These are phyloP conservation scores for Phytopythium kandeliae DNA, from an alignment of 352 stramenopile genomes.

Conservation along the genomic window DNA sequence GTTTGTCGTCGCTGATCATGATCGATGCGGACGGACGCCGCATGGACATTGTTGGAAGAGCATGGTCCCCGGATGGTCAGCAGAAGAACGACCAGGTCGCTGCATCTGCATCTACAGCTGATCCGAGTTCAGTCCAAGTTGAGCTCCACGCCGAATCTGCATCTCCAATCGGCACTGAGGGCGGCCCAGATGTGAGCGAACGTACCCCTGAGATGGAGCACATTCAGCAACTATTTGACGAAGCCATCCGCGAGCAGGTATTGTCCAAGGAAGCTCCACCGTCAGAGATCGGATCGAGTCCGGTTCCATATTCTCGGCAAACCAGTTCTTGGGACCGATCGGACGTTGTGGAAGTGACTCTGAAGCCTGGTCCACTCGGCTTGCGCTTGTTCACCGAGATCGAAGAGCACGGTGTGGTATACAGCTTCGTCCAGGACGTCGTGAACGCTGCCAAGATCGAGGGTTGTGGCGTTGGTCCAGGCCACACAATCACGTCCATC, in stretches of 20 bases:
- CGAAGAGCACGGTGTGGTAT: slow-evolving; percentile 44
- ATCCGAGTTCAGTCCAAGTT: slow-evolving; percentile 4
- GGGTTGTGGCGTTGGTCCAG: slow-evolving; percentile 22
- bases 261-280: background rate
- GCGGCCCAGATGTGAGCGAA: background rate
- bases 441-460: slow-evolving; percentile 28
- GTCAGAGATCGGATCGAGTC: background rate
- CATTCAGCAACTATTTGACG: slow-evolving; percentile 24
- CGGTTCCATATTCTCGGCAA: background rate
- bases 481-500: slow-evolving; percentile 40
- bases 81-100: background rate
- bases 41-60: slow-evolving; percentile 32
- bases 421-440: slow-evolving; percentile 47
- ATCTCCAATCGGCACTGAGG: background rate
- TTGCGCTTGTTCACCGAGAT: slow-evolving; percentile 56
- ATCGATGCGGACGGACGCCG: slow-evolving; percentile 38
- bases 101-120: background rate
- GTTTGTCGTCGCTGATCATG: slow-evolving; percentile 63
- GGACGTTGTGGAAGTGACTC: slow-evolving; percentile 27
- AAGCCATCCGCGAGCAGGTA: slow-evolving; percentile 9
- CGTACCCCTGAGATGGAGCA: slow-evolving; percentile 15
- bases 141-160: background rate
- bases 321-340: slow-evolving; percentile 13
- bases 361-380: slow-evolving; percentile 44
- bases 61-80: slow-evolving; percentile 13